Conservation (phyloP, 176 grass and related monocot genomes). For the Thinopyrum elongatum region DNA sequence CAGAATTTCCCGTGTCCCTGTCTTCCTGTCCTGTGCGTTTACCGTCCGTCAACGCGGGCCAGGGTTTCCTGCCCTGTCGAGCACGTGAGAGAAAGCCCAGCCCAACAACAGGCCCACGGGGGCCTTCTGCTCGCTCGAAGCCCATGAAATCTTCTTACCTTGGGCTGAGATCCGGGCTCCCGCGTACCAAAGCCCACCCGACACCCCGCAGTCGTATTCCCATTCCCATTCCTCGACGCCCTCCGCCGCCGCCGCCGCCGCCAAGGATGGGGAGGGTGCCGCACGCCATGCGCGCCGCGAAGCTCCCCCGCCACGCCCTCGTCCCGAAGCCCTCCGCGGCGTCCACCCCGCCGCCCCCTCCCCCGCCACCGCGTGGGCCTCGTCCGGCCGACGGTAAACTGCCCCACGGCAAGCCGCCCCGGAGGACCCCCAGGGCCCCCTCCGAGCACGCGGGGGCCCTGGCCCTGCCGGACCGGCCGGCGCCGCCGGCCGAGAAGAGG, state of each 20-base stretch:
- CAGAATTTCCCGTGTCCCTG: neutral
- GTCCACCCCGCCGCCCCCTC: neutral
- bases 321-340: conserved; percentile 13
- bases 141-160: neutral
- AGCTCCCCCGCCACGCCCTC: conserved; percentile 33
- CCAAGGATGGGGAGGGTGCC: conserved; percentile 52
- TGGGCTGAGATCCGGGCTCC: neutral
- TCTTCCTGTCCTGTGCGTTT: neutral
- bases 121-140: neutral
- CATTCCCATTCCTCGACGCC: neutral
- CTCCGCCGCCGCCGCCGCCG: neutral
- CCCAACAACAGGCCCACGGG: neutral
- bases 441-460: neutral
- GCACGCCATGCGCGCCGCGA: conserved; percentile 64
- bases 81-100: neutral
- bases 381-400: neutral
- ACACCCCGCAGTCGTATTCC: too few relatives aligned
- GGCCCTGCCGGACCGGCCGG: neutral
- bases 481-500: neutral
- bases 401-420: neutral
- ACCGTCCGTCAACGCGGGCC: neutral
- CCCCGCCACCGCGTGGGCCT: neutral
- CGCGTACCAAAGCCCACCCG: neutral
- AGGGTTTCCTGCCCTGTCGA: neutral
- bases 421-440: neutral